Percentiles rank a stretch among this genome's conserved stretches.
Conservation (phyloP, 2,329 filamentous ascomycete genomes). For the Trichoderma simmonsii region DNA sequence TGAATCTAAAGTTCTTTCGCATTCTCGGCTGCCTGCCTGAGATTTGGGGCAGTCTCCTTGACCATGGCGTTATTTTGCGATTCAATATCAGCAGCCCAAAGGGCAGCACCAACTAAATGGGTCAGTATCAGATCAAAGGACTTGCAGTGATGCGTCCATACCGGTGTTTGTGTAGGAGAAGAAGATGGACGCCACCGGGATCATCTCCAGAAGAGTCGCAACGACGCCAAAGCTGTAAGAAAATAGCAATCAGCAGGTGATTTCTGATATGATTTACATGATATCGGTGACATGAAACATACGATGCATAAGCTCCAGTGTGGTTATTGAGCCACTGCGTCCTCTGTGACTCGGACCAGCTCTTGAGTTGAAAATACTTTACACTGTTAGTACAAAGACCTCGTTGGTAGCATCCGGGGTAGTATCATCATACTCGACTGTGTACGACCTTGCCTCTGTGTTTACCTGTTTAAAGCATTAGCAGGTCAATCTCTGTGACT, state of each 20-base stretch:
- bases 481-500: neutral
- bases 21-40: constrained; percentile 49
- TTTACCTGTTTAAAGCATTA: constrained; percentile 36
- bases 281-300: constrained; percentile 31
- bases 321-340: constrained; percentile 68
- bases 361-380: constrained; percentile 89
- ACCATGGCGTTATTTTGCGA: constrained; percentile 48
- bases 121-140: constrained; percentile 9
- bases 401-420: neutral
- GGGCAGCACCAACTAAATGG: constrained; percentile 70
- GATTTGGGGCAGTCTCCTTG: constrained; percentile 47
- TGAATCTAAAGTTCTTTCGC: constrained; percentile 30
- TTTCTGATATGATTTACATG: neutral
- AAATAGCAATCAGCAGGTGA: constrained; percentile 15
- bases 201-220: constrained; percentile 77
- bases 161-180: constrained; percentile 87
- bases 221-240: constrained; percentile 66
- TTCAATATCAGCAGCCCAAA: constrained; percentile 93
- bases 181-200: constrained; percentile 77
- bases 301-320: constrained; percentile 77
- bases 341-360: constrained; percentile 65
- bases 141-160: constrained; percentile 25
- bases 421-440: constrained; percentile 45
- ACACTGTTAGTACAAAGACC: constrained; percentile 17
- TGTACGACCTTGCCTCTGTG: constrained; percentile 50